Base-by-base conservation (phyloP, 768 basidiomycete species). In the Boletus huronensis region DNA sequence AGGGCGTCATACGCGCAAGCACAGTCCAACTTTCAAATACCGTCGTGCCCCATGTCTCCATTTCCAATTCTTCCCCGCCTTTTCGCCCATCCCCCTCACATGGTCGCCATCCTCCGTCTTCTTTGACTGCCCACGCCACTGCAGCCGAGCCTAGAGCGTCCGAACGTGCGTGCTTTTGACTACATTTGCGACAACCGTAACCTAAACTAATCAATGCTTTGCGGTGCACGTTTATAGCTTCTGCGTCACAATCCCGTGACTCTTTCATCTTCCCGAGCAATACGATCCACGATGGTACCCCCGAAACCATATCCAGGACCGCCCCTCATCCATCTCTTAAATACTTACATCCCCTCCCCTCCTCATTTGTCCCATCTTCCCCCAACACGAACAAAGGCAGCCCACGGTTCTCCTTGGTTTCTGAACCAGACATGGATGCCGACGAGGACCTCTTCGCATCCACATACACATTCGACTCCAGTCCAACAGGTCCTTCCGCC, bases 21-120 rank as follows among this genome's bases (percentile, higher is more conserved):
- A 90, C 88, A 0, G 77, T 90, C 64, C 76, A 84, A 48, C 75
- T 91, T 3, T 87, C 87, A 17, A 75, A 72, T 50, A 77, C 78
- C 5, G 41, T 72, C 52, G 68, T 78, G 16, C 65, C 72, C 6
- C 65, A 53, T 29, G 21, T 53, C 16, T 10, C 53, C 5, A 9
- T 46, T 13, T 0, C 49, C 21, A 23, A 21, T 21, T 44, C 58
- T 23, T n/a, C 53, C 2, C 17, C 53, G 39, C 55, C 52, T 11
- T 46, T 57, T 39, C 31, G 42, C 28, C 38, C 9, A 39, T 28
- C 51, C 0, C 9, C 61, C 31, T 39, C 36, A 13, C 45, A 47
- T 6, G 57, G 23, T 29, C 43, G 4, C n/a, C 36, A 31, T 32
- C 45, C 23, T 11, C 42, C 39, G 4, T 34, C 50, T 42, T 59